Percentiles rank a stretch among this genome's conserved stretches.
Evolutionary conservation across 805 yeast species (phyloP).

Genomic region (Peterozyma xylosa): DNA sequence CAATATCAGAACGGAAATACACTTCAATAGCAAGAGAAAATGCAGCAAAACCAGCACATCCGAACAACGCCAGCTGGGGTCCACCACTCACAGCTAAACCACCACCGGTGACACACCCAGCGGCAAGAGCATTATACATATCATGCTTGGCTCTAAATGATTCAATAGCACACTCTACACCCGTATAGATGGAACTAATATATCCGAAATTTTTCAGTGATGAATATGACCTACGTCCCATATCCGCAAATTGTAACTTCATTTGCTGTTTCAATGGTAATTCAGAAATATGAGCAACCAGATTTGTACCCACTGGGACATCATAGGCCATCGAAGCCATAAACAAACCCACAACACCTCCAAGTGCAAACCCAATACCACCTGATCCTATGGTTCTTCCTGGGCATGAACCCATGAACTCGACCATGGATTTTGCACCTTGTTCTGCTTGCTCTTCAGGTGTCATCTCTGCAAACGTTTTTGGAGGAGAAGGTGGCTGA

Average conservation of each 20-base stretch:
- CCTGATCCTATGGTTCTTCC: slow-evolving; percentile 91
- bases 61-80: slow-evolving; percentile 83
- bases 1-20: slow-evolving; percentile 78
- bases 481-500: slow-evolving; percentile 28
- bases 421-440: slow-evolving; percentile 79
- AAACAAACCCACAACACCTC: slow-evolving; percentile 92
- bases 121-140: slow-evolving; percentile 82
- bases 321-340: slow-evolving; percentile 89
- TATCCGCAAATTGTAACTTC: slow-evolving; percentile 83
- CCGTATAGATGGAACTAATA: slow-evolving; percentile 85
- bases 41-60: slow-evolving; percentile 97
- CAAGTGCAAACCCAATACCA: slow-evolving; percentile 87
- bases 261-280: slow-evolving; percentile 90
- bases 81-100: slow-evolving; percentile 90
- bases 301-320: slow-evolving; percentile 56
- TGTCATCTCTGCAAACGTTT: slow-evolving; percentile 62
- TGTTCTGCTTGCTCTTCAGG: slow-evolving; percentile 90
- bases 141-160: slow-evolving; percentile 85
- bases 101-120: slow-evolving; percentile 97
- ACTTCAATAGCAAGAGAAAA: slow-evolving; percentile 85
- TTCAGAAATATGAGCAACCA: slow-evolving; percentile 57
- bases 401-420: slow-evolving; percentile 87
- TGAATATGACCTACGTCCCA: slow-evolving; percentile 82
- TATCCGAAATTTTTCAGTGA: slow-evolving; percentile 93
- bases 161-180: slow-evolving; percentile 87